Evolutionary conservation across 2,329 filamentous ascomycete genomes (phyloP), one percentile per base, ranked within the genome.

Genomic region (Monosporascus sp.): DNA sequence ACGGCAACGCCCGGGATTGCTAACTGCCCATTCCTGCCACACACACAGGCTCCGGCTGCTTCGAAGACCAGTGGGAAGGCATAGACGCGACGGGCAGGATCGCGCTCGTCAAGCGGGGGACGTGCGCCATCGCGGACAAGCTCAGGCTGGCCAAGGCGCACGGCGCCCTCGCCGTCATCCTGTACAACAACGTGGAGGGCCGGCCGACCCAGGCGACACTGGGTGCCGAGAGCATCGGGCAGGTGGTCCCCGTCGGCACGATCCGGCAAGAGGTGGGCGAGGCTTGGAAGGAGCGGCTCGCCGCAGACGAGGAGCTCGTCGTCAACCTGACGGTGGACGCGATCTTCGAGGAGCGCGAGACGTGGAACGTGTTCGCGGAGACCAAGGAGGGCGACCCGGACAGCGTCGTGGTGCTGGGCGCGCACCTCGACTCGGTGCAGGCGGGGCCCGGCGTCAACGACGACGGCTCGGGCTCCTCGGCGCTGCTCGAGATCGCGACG

Each of bases 151-250:
- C 75, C 27, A 72, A 67, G 62, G 64, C 68, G 8, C 65, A 71
- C 9, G 75, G 74, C 43, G 76, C 74, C 2, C 41, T 71, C 2
- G 74, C 67, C 41, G 74, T 78, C 1, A 67, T 88, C 31, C 74
- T 88, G 49, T 86, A 84, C 65, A 82, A 88, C 74, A 83, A 87
- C 57, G 72, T 69, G 2, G 69, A 76, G 0, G 82, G 80, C 1
- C 57, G 63, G 9, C 65, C 72, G 3, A 66, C 75, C 2, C 69
- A 72, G 24, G 83, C 80, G 7, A 86, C 82, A 0, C 73, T 87
- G 2, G 75, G 77, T 18, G 71, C 71, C 1, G 68, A 69, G 58
- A 73, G 70, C 60, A 56, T 67, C 27, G 65, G 66, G 7, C 59
- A 63, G 18, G 61, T 74, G 5, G 64, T 70, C 9, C 70, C 74